Evolutionary conservation across 441 rosid genomes (phyloP).

Genomic region (Populus hybrid): DNA sequence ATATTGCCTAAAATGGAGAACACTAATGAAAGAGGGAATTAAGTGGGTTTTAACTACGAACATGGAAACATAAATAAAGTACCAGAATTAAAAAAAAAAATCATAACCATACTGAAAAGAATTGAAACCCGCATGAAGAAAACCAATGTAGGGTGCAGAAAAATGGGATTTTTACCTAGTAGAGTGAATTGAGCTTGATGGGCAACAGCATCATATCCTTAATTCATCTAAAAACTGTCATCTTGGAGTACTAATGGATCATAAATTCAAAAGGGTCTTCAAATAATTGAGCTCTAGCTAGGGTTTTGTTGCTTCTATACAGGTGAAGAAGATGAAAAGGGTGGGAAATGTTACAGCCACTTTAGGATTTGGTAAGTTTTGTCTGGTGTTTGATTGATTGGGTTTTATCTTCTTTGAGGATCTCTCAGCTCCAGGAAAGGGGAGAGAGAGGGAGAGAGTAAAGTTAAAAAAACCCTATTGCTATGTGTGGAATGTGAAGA

Average conservation of each 20-base stretch:
- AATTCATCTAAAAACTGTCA: conserved; percentile 19
- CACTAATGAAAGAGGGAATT: not conserved
- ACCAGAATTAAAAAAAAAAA: not conserved
- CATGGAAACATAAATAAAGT: not conserved
- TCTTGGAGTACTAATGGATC: no score
- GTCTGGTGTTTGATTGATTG: conserved; percentile 33
- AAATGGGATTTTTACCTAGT: conserved; percentile 36
- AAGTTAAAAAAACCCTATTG: conserved; percentile 63
- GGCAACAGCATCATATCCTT: conserved; percentile 50
- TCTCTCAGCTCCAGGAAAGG: conserved; percentile 17
- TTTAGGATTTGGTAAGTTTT: conserved; percentile 31
- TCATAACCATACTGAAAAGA: not conserved
- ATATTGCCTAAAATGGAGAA: not conserved
- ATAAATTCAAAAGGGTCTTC: conserved; percentile 20
- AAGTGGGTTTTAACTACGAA: not conserved
- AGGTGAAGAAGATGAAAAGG: conserved; percentile 10
- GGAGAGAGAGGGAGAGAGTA: conserved; percentile 26
- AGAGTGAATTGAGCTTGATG: conserved; percentile 41
- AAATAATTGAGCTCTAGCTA: conserved; percentile 31
- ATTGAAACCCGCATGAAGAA: conserved; percentile 16
- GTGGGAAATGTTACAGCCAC: conserved; percentile 18
- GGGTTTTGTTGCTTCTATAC: conserved; percentile 22
- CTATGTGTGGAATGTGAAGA: conserved; percentile 25
- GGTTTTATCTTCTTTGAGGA: conserved; percentile 37
- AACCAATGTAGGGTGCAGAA: conserved; percentile 25